phyloP scores from a whole-genome alignment of 768 basidiomycete species.

The Lentinula boryana region DNA sequence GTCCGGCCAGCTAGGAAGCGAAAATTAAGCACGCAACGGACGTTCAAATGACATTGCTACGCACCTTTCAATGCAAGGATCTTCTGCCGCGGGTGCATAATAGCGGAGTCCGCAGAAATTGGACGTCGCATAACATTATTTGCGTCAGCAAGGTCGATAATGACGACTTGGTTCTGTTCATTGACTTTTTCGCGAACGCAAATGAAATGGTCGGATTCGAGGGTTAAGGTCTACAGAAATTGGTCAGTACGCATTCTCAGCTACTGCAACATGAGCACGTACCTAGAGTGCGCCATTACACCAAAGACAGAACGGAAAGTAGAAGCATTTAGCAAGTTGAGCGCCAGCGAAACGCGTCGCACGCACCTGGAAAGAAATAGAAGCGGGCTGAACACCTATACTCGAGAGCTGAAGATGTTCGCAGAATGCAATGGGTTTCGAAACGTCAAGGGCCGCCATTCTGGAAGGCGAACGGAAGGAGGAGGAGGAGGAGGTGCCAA shows the following conservation, averaged over 20 bases:
- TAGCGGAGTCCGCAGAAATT: conserved; percentile 97
- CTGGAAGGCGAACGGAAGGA: conserved; percentile 13
- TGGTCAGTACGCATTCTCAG: background rate
- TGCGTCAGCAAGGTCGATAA: conserved; percentile 95
- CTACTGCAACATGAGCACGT: conserved; percentile 13
- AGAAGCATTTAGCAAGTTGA: conserved; percentile 6
- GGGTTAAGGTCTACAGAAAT: conserved; percentile 67
- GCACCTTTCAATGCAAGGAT: conserved; percentile 91
- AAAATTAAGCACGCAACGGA: conserved; percentile 5
- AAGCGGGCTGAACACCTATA: conserved; percentile 91
- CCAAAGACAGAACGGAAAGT: conserved; percentile 1
- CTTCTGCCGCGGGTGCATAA: conserved; percentile 97
- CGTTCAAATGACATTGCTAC: conserved; percentile 14
- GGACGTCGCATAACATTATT: conserved; percentile 95
- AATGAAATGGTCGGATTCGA: conserved; percentile 98
- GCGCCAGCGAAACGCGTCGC: conserved; percentile 28
- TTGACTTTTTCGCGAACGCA: conserved; percentile 95
- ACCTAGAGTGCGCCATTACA: conserved; percentile 17
- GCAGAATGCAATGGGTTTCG: conserved; percentile 84
- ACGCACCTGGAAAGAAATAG: conserved; percentile 93
- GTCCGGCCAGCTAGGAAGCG: conserved; percentile 74
- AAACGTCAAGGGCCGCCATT: conserved; percentile 42
- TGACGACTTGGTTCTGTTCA: conserved; percentile 96
- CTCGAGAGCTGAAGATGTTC: conserved; percentile 94
- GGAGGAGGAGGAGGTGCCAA: background rate